Percentiles rank a stretch among this genome's conserved stretches.
These are phyloP conservation scores for Vitis vinifera DNA, from an alignment of 164 flowering plant genomes.

Conservation along the genomic window DNA sequence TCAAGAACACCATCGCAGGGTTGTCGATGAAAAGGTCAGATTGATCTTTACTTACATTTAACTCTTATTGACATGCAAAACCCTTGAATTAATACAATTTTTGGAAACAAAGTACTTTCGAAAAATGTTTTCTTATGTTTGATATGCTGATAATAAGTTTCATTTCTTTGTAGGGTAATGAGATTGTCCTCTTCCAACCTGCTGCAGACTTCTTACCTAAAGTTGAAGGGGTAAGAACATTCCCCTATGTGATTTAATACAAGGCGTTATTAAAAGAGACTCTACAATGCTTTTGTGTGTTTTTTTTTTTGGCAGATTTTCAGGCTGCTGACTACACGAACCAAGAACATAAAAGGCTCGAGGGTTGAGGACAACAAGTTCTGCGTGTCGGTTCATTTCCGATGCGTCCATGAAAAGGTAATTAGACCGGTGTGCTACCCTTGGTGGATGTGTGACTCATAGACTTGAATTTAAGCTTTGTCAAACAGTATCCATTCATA, in stretches of 20 bases:
- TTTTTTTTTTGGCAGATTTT: constrained; percentile 25
- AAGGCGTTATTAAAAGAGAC: no score
- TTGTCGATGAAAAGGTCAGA: constrained; percentile 23
- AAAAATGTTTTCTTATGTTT: neutral
- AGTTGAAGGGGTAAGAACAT: constrained; percentile 42
- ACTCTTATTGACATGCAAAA: neutral
- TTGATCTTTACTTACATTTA: neutral
- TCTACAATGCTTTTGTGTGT: no score
- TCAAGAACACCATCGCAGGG: constrained; percentile 13
- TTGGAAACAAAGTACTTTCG: no score
- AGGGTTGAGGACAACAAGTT: constrained; percentile 46
- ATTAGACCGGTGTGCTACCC: neutral
- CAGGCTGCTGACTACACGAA: constrained; percentile 24
- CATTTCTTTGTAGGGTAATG: constrained; percentile 40
- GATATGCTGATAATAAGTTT: neutral
- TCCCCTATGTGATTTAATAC: no score
- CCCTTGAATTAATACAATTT: neutral
- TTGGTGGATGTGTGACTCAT: no score
- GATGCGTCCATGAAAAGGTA: constrained; percentile 40
- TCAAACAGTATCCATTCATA: no score
- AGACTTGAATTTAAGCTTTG: no score
- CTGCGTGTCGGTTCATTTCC: constrained; percentile 52
- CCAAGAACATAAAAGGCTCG: constrained; percentile 26
- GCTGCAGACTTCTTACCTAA: constrained; percentile 53
- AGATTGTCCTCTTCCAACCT: constrained; percentile 50